Conservation (phyloP, 768 basidiomycete species). For the Auricularia auricula-judae region DNA sequence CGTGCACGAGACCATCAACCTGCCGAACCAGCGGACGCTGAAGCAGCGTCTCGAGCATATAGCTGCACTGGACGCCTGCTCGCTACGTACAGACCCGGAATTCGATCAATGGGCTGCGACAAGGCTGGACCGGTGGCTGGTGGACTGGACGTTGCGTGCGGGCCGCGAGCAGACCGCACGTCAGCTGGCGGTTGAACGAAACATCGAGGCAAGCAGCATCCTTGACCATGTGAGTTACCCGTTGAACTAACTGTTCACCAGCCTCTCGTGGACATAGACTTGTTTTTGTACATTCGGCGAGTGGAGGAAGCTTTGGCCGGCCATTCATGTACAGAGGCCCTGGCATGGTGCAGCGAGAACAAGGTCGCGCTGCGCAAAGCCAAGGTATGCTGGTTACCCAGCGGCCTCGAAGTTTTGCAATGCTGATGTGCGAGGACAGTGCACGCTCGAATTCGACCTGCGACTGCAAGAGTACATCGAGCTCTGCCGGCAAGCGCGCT, state of each 20-base stretch:
- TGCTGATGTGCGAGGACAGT: slow-evolving; percentile 35
- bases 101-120: slow-evolving; percentile 71
- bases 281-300: slow-evolving; percentile 79
- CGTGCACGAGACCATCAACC: slow-evolving; percentile 33
- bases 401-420: background rate
- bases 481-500: slow-evolving; percentile 57
- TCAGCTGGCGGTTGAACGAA: slow-evolving; percentile 61
- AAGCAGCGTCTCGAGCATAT: slow-evolving; percentile 66
- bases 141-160: slow-evolving; percentile 82
- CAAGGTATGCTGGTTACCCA: slow-evolving; percentile 39
- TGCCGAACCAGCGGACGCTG: slow-evolving; percentile 59
- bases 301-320: slow-evolving; percentile 71
- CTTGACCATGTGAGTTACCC: no score
- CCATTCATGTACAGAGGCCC: slow-evolving; percentile 78
- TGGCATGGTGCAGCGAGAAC: slow-evolving; percentile 96
- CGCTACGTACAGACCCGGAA: slow-evolving; percentile 39
- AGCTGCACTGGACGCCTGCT: slow-evolving; percentile 47
- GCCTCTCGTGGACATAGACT: slow-evolving; percentile 82
- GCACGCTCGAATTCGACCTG: slow-evolving; percentile 90
- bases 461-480: slow-evolving; percentile 96
- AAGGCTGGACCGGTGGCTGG: slow-evolving; percentile 78
- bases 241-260: slow-evolving; percentile 18
- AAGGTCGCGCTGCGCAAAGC: slow-evolving; percentile 83
- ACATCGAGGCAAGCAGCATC: slow-evolving; percentile 54
- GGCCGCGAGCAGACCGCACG: slow-evolving; percentile 71